Conservation (phyloP, 441 rosid genomes). For the Euphorbia celastroides region DNA sequence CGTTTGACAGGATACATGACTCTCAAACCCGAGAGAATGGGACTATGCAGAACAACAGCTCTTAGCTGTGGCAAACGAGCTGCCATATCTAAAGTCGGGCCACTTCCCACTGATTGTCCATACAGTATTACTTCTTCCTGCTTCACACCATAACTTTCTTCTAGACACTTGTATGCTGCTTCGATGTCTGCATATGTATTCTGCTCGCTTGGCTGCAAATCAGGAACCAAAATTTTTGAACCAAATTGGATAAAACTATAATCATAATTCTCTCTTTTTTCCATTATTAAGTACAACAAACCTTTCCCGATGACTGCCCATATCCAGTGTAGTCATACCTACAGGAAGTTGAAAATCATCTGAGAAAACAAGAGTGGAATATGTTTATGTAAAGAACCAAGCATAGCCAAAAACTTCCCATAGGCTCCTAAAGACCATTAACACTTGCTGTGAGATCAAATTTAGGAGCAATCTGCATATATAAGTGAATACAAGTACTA, state of each 20-base stretch:
- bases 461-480: neutral
- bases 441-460: conserved; percentile 4
- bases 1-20: conserved; percentile 95
- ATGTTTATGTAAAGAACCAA: conserved; percentile 5
- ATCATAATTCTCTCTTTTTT: neutral
- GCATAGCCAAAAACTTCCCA: conserved; percentile 2
- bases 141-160: conserved; percentile 80
- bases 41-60: conserved; percentile 93
- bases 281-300: conserved; percentile 25
- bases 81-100: conserved; percentile 91
- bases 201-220: conserved; percentile 89
- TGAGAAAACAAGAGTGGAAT: neutral
- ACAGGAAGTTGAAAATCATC: conserved; percentile 22
- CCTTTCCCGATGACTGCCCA: conserved; percentile 92
- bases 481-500: neutral
- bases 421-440: neutral
- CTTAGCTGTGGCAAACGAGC: conserved; percentile 64
- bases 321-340: conserved; percentile 92
- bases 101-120: conserved; percentile 97
- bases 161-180: conserved; percentile 87
- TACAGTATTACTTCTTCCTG: conserved; percentile 90
- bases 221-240: conserved; percentile 24
- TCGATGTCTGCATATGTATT: conserved; percentile 91
- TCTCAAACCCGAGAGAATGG: conserved; percentile 90
- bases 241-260: neutral